Evolutionary conservation across 2,329 filamentous ascomycete species (phyloP), one percentile per base, ranked within the genome.

Genomic region (Fusarium sp.): DNA sequence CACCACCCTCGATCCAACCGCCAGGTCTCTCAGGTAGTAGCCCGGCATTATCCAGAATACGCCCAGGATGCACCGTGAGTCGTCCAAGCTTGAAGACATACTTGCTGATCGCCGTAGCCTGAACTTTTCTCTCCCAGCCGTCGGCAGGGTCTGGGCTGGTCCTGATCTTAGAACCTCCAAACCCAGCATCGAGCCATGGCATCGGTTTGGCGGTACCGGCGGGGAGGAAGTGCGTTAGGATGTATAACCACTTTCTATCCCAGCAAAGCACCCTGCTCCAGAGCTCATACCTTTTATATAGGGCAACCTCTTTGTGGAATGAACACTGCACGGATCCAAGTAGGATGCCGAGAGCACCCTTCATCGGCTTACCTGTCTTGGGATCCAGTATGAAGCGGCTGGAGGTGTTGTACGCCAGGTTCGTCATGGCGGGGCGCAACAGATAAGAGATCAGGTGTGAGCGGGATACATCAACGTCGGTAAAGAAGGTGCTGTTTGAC

Each of bases 161-260:
- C 2, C 16, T 14, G 42, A 6, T 7, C 42, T 46, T 16, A 6
- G 7, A 27, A 14, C 22, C 3, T 20, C 14, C 6, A 16, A 10
- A 55, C 20, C 44, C 29, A 27, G 1, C 10, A 27, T 20, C 31
- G 17, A 17, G 35, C 40, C 51, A 64, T 31, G 12, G 56, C 62
- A 5, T 55, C 2, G 62, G 66, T 16, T 66, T 51, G 14, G 36
- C 44, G 20, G 62, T 22, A 6, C 53, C 55, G 10, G 65, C 65
- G 0, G 56, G 29, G 2, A 68, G 29, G n/a, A 66, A 66, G 35
- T 66, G 56, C 5, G 66, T 49, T 0, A 68, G 38, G 5, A 66
- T 51, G 3, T 42, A 29, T 66, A 68, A 12, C 62, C 66, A 68
- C 14, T 68, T 66, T 2, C 36, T 24, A 49, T 68, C 66, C 66